Evolutionary conservation across 192 early-diverging fungal species (phyloP).

Genomic region (Coemansia sp.): DNA sequence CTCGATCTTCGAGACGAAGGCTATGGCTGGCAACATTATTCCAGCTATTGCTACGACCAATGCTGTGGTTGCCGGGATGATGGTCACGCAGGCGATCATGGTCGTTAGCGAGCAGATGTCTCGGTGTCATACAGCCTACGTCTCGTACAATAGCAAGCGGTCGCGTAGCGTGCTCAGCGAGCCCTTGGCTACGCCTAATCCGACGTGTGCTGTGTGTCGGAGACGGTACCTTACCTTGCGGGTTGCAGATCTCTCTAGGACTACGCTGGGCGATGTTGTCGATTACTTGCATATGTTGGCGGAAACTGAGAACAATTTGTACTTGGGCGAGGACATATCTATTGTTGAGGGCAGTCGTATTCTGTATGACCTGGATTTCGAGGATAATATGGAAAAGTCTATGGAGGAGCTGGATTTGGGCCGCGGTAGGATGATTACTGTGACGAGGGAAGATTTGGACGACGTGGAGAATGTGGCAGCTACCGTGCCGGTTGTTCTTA

Average conservation of each 20-base stretch:
- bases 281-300: constrained; percentile 43
- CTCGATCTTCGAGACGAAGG: constrained; percentile 90
- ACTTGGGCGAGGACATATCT: constrained; percentile 71
- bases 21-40: constrained; percentile 99
- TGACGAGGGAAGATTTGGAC: constrained; percentile 38
- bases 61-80: constrained; percentile 92
- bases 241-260: constrained; percentile 58
- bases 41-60: constrained; percentile 99
- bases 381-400: constrained; percentile 70
- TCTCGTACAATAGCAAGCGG: constrained; percentile 62
- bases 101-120: constrained; percentile 50
- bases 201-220: constrained; percentile 78
- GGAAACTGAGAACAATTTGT: constrained; percentile 53
- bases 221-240: constrained; percentile 62
- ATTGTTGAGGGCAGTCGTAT: constrained; percentile 74
- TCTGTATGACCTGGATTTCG: constrained; percentile 88
- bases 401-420: constrained; percentile 65
- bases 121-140: constrained; percentile 60
- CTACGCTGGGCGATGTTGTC: constrained; percentile 73
- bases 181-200: constrained; percentile 66
- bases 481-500: constrained; percentile 38
- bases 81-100: constrained; percentile 86
- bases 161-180: constrained; percentile 69
- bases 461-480: neutral
- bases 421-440: constrained; percentile 34